Evolutionary conservation across 1,284 basidiomycete genomes (phyloP).

Genomic region (Cutaneotrichosporon sp.): DNA sequence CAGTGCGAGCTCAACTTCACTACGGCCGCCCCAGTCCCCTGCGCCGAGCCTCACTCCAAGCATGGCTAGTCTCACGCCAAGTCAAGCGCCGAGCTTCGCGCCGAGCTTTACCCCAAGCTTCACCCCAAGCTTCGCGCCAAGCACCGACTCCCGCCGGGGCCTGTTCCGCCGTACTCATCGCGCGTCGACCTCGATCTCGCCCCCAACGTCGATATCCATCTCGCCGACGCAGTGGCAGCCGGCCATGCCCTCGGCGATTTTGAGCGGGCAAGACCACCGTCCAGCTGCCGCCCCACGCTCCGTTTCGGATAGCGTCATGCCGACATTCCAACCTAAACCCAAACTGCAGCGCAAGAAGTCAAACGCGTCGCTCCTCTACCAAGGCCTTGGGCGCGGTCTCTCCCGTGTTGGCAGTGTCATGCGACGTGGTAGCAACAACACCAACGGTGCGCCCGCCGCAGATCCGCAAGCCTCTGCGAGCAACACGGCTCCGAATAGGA

Average conservation of each 20-base stretch:
- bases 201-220: conserved; percentile 1
- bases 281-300: neutral
- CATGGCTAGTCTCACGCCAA: neutral
- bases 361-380: conserved; percentile 26
- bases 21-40: neutral
- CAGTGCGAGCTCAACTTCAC: conserved; percentile 1
- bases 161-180: conserved; percentile 1
- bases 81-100: neutral
- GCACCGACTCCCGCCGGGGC: conserved; percentile 1
- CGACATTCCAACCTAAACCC: neutral
- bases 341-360: conserved; percentile 27
- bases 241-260: neutral
- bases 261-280: neutral
- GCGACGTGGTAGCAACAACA: conserved; percentile 20
- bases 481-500: neutral
- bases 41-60: neutral
- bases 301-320: conserved; percentile 5
- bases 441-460: neutral
- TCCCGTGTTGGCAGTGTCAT: conserved; percentile 37
- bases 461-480: neutral
- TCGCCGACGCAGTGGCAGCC: conserved; percentile 2
- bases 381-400: conserved; percentile 31
- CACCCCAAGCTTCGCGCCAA: neutral
- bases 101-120: too few species aligned
- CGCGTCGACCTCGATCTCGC: neutral